Percentiles rank a stretch among this genome's conserved stretches.
Evolutionary conservation across 257 asterid species (phyloP).

Genomic region (Paulownia fortunei): DNA sequence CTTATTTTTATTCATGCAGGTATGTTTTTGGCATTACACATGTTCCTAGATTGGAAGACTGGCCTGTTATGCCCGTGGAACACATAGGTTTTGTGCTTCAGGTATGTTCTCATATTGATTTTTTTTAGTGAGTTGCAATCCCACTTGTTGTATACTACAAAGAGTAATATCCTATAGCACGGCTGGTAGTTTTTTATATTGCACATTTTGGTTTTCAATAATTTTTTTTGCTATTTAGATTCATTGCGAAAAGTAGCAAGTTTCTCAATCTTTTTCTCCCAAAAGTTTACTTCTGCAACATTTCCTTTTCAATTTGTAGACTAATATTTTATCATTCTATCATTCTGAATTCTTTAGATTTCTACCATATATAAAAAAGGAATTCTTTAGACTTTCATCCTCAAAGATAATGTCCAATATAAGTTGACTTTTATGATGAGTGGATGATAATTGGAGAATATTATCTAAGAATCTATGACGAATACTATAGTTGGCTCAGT

Average conservation of each 20-base stretch:
- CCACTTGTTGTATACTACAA: neutral
- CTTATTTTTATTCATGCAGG: constrained; percentile 50
- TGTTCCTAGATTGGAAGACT: constrained; percentile 95
- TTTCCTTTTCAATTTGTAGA: neutral
- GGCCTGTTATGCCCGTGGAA: constrained; percentile 99
- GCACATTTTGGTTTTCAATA: neutral
- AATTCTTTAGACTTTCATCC: neutral
- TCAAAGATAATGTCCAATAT: neutral
- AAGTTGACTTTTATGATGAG: neutral
- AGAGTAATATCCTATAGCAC: neutral
- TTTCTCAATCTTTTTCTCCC: neutral
- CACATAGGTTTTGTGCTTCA: constrained; percentile 91
- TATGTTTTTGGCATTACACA: constrained; percentile 95
- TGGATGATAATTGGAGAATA: neutral
- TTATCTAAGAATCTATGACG: neutral
- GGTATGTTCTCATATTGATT: constrained; percentile 45
- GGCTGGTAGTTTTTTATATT: neutral
- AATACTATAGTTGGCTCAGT: neutral
- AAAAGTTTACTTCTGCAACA: neutral
- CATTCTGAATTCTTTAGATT: neutral
- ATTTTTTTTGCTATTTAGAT: neutral
- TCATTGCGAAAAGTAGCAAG: neutral
- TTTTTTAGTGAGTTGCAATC: neutral
- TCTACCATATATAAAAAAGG: neutral
- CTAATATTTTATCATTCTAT: neutral